Conservation (phyloP, 2,329 filamentous ascomycete species). For the Periconia sp. region DNA sequence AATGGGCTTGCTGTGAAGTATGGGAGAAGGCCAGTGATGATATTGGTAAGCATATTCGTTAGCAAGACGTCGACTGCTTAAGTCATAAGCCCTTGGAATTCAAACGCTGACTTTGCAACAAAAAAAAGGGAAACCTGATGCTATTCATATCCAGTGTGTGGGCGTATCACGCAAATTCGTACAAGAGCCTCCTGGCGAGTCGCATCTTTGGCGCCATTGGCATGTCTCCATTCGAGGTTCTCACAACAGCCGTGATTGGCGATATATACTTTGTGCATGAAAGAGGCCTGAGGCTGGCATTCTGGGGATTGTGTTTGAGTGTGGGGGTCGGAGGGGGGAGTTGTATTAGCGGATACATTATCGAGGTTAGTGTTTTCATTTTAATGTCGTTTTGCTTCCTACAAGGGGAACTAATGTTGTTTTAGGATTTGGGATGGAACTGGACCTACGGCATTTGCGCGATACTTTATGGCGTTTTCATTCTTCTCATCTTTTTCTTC, state of each 20-base stretch:
- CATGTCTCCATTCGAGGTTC: conserved; percentile 24
- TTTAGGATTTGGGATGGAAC: conserved; percentile 63
- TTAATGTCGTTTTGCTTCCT: no score
- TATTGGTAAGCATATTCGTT: background rate
- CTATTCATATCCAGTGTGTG: conserved; percentile 21
- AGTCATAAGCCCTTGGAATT: no score
- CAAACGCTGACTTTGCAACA: no score
- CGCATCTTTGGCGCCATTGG: conserved; percentile 23
- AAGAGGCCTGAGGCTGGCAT: conserved; percentile 79
- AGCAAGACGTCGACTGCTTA: no score
- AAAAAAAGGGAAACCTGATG: conserved; percentile 13
- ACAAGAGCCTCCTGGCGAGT: conserved; percentile 18
- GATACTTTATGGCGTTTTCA: conserved; percentile 76
- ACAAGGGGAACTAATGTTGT: background rate
- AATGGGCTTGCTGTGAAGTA: conserved; percentile 21
- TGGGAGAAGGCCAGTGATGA: conserved; percentile 20
- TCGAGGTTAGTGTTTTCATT: conserved; percentile 61
- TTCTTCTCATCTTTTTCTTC: conserved; percentile 77
- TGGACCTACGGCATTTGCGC: conserved; percentile 59
- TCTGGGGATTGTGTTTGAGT: conserved; percentile 21
- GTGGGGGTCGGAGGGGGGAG: conserved; percentile 20
- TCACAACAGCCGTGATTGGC: conserved; percentile 67
- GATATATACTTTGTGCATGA: conserved; percentile 88
- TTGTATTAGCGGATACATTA: conserved; percentile 23
- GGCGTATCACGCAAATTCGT: conserved; percentile 19